phyloP scores from a whole-genome alignment of 176 grass and related monocot species.

The Juncus effusus region DNA sequence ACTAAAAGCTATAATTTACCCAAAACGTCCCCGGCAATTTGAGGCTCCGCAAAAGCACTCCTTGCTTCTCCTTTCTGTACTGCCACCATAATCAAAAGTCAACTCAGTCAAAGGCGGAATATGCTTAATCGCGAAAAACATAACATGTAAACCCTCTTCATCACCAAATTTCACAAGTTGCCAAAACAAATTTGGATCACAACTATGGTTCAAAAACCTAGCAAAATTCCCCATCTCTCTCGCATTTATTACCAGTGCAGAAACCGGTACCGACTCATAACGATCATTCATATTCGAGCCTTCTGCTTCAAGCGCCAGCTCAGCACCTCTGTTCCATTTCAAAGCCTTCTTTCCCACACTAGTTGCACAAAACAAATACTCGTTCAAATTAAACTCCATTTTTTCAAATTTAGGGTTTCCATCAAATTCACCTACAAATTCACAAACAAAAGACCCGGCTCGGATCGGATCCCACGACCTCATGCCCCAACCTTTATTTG shows the following conservation, averaged over 20 bases:
- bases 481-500: slow-evolving; percentile 63
- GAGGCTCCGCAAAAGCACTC: slow-evolving; percentile 57
- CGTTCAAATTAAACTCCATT: slow-evolving; percentile 41
- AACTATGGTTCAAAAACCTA: slow-evolving; percentile 86
- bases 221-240: slow-evolving; percentile 59
- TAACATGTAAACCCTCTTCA: slow-evolving; percentile 47
- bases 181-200: slow-evolving; percentile 82
- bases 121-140: slow-evolving; percentile 75
- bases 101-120: slow-evolving; percentile 81
- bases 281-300: slow-evolving; percentile 26
- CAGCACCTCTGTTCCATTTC: slow-evolving; percentile 61
- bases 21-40: slow-evolving; percentile 52
- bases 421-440: slow-evolving; percentile 58
- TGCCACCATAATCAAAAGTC: slow-evolving; percentile 60
- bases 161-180: slow-evolving; percentile 57
- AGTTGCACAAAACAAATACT: slow-evolving; percentile 58
- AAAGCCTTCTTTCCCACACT: slow-evolving; percentile 57
- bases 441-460: slow-evolving; percentile 74
- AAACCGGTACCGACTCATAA: slow-evolving; percentile 42
- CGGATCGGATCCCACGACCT: slow-evolving; percentile 75
- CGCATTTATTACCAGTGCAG: slow-evolving; percentile 46
- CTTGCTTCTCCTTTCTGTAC: slow-evolving; percentile 33
- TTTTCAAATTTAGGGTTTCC: slow-evolving; percentile 34
- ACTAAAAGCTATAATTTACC: slow-evolving; percentile 36
- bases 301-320: slow-evolving; percentile 38